Conservation (phyloP, 1,284 basidiomycete species). For the Moesziomyces parantarcticus region DNA sequence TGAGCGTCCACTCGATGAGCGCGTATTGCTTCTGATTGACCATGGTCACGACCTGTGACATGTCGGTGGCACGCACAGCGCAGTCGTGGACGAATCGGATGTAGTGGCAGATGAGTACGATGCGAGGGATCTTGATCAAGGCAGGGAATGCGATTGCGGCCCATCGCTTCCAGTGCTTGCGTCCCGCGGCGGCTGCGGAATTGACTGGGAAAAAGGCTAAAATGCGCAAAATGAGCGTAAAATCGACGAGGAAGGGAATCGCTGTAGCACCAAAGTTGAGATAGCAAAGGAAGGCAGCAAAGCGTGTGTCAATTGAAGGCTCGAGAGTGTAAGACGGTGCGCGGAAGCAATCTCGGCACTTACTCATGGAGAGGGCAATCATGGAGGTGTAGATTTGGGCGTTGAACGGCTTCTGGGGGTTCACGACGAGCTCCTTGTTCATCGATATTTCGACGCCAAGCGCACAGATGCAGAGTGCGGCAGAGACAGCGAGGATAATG, state of each 20-base stretch:
- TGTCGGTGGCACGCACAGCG: slow-evolving; percentile 5
- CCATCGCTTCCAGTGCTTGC: slow-evolving; percentile 13
- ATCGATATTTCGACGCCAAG: slow-evolving; percentile 16
- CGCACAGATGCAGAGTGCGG: slow-evolving; percentile 14
- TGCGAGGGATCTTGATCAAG: slow-evolving; percentile 71
- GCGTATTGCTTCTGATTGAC: slow-evolving; percentile 28
- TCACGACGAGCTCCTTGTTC: slow-evolving; percentile 24
- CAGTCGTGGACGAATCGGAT: slow-evolving; percentile 9
- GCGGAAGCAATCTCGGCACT: background rate
- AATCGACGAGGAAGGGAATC: slow-evolving; percentile 32
- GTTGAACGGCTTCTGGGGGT: slow-evolving; percentile 17
- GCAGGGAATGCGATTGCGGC: slow-evolving; percentile 23
- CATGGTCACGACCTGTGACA: slow-evolving; percentile 13
- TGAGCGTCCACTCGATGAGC: slow-evolving; percentile 24
- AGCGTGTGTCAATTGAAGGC: background rate
- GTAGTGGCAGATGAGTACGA: slow-evolving; percentile 26
- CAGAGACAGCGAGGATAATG: slow-evolving; percentile 9
- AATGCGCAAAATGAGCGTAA: slow-evolving; percentile 27
- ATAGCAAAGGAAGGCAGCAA: too few species aligned
- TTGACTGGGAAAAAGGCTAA: slow-evolving; percentile 26
- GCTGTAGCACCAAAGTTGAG: slow-evolving; percentile 2
- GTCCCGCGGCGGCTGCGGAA: slow-evolving; percentile 9
- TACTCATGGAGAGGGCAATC: slow-evolving; percentile 20
- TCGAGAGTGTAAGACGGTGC: background rate
- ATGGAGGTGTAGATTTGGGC: slow-evolving; percentile 18